Evolutionary conservation across 2,329 filamentous ascomycete genomes (phyloP).

Genomic region (Stagonosporopsis vannaccii): DNA sequence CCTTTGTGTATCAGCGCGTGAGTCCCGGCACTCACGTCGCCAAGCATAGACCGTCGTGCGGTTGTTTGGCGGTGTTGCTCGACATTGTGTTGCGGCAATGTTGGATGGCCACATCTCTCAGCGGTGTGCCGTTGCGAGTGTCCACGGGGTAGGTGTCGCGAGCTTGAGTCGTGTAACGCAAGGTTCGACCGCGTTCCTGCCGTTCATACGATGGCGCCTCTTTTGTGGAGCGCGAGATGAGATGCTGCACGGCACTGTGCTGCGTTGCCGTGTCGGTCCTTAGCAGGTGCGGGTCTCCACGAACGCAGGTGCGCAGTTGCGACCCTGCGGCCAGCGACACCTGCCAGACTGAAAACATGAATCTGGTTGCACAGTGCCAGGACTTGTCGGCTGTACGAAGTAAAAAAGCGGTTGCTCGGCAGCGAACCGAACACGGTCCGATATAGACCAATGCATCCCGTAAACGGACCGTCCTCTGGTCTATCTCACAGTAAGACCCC

Average conservation of each 20-base stretch:
- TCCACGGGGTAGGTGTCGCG: constrained; percentile 7
- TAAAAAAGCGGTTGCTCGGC: not conserved
- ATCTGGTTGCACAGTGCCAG: not conserved
- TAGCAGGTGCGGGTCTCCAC: not conserved
- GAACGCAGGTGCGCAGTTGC: not conserved
- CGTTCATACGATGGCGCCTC: not conserved
- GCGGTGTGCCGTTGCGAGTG: not conserved
- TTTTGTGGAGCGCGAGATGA: not conserved
- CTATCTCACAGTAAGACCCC: not conserved
- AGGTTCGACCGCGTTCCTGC: constrained; percentile 2
- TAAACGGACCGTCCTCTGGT: not conserved
- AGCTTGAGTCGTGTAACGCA: constrained; percentile 7
- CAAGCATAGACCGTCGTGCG: too few species aligned
- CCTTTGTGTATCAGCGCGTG: too few species aligned
- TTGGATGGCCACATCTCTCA: not conserved
- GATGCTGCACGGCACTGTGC: not conserved
- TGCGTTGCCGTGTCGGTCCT: not conserved
- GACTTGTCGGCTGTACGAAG: not conserved
- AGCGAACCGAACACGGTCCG: not conserved
- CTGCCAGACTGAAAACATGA: not conserved
- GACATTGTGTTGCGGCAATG: too few species aligned
- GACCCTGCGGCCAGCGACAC: not conserved
- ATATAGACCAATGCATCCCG: not conserved
- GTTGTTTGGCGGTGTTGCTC: too few species aligned
- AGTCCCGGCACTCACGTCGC: too few species aligned